Conservation (phyloP, 768 basidiomycete genomes). For the Cystobasidium ongulense region DNA sequence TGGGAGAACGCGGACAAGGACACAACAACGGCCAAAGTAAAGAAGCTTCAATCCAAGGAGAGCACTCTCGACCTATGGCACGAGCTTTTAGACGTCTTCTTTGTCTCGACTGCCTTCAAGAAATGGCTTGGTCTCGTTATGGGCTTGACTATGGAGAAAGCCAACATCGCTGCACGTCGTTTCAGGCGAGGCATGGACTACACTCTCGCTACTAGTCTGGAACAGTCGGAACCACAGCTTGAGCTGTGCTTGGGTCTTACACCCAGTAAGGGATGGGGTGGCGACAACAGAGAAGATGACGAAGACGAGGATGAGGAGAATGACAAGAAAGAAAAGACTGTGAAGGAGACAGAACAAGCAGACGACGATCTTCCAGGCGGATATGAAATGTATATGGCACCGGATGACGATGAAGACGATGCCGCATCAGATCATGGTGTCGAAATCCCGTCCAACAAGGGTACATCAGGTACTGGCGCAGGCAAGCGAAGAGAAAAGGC, state of each 20-base stretch:
- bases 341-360: not conserved
- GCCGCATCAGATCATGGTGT: slow-evolving; percentile 38
- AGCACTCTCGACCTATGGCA: not conserved
- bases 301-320: slow-evolving; percentile 59
- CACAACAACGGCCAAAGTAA: not conserved
- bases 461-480: slow-evolving; percentile 37
- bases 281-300: slow-evolving; percentile 42
- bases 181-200: slow-evolving; percentile 92
- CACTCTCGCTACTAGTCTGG: slow-evolving; percentile 58
- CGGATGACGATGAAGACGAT: slow-evolving; percentile 77
- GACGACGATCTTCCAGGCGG: slow-evolving; percentile 58
- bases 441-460: slow-evolving; percentile 24
- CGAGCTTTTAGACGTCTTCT: slow-evolving; percentile 26
- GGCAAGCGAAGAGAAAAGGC: slow-evolving; percentile 35
- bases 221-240: not conserved
- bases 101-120: slow-evolving; percentile 38
- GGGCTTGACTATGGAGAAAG: slow-evolving; percentile 1
- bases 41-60: not conserved
- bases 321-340: slow-evolving; percentile 44
- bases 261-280: slow-evolving; percentile 56
- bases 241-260: not conserved
- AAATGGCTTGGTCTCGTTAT: slow-evolving; percentile 33
- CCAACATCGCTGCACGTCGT: slow-evolving; percentile 57
- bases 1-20: not conserved
- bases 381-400: slow-evolving; percentile 97